phyloP scores from a whole-genome alignment of 176 grass and related monocot genomes.

The Poa annua region DNA sequence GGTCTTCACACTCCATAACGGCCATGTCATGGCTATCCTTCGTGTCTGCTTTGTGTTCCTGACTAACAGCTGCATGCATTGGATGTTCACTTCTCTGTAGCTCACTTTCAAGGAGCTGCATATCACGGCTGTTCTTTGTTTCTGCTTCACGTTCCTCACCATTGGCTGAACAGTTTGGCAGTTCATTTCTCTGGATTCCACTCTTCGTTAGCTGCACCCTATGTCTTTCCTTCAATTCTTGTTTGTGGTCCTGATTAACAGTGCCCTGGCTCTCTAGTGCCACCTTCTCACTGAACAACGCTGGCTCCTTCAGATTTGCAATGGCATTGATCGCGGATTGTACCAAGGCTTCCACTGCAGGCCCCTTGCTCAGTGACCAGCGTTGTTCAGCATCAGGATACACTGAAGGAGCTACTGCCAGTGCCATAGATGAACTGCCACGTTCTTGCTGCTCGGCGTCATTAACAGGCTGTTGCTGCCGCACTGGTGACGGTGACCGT shows the following conservation, averaged over 20 bases:
- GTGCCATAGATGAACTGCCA: background rate
- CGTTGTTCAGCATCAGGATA: background rate
- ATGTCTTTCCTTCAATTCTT: background rate
- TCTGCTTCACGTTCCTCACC: background rate
- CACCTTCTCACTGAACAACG: background rate
- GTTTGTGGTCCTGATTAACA: background rate
- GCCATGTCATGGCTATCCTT: background rate
- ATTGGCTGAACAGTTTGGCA: background rate
- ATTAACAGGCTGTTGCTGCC: background rate
- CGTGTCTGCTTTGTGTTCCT: background rate
- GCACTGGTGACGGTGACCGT: background rate
- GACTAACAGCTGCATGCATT: background rate
- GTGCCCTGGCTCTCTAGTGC: background rate
- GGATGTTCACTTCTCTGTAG: background rate
- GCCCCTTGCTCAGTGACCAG: background rate
- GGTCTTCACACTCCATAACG: background rate
- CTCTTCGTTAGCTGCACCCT: constrained; percentile 3
- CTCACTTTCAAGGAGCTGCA: constrained; percentile 3
- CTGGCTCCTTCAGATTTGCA: background rate
- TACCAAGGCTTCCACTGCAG: background rate
- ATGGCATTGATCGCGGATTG: background rate
- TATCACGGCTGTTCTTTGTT: background rate
- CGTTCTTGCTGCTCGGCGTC: constrained; percentile 9
- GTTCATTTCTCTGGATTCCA: background rate
- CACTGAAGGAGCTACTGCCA: background rate